Evolutionary conservation across 805 yeast species (phyloP).

Genomic region (Tetrapisispora iriomotensis): DNA sequence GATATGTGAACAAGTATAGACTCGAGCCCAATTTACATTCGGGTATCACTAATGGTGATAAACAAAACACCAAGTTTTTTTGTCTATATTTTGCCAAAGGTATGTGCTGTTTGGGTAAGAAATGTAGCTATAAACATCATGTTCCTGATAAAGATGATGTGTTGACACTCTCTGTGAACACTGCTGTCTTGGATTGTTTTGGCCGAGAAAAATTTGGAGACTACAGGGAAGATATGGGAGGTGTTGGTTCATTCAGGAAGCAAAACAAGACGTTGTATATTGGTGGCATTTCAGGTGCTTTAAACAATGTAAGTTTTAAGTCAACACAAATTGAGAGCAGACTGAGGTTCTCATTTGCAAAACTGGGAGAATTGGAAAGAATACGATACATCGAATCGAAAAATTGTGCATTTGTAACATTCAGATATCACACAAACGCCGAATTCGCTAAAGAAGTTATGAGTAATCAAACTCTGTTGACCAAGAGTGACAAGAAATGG

Average conservation of each 20-base stretch:
- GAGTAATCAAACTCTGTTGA: conserved; percentile 66
- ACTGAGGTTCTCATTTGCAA: conserved; percentile 39
- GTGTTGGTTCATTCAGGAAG: conserved; percentile 70
- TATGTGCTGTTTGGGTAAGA: conserved; percentile 66
- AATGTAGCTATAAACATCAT: conserved; percentile 71
- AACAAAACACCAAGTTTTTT: conserved; percentile 37
- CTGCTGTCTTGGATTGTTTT: conserved; percentile 63
- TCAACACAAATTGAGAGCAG: conserved; percentile 32
- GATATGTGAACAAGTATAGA: conserved; percentile 46
- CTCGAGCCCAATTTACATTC: conserved; percentile 54
- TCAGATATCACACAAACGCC: conserved; percentile 57
- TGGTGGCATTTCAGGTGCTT: conserved; percentile 42
- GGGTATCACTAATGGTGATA: conserved; percentile 67
- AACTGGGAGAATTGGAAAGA: conserved; percentile 68
- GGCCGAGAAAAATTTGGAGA: conserved; percentile 80
- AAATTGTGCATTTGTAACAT: conserved; percentile 74
- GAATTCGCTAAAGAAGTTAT: conserved; percentile 95
- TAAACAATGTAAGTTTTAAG: conserved; percentile 33
- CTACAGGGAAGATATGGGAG: conserved; percentile 88
- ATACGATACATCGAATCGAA: conserved; percentile 51
- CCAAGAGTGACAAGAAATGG: conserved; percentile 32
- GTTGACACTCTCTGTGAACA: conserved; percentile 38
- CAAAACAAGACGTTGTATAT: conserved; percentile 70
- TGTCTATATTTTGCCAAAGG: conserved; percentile 89
- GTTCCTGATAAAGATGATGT: conserved; percentile 55